These are phyloP conservation scores for Moricandia arvensis DNA, from an alignment of 345 rosid genomes.

Conservation along the genomic window DNA sequence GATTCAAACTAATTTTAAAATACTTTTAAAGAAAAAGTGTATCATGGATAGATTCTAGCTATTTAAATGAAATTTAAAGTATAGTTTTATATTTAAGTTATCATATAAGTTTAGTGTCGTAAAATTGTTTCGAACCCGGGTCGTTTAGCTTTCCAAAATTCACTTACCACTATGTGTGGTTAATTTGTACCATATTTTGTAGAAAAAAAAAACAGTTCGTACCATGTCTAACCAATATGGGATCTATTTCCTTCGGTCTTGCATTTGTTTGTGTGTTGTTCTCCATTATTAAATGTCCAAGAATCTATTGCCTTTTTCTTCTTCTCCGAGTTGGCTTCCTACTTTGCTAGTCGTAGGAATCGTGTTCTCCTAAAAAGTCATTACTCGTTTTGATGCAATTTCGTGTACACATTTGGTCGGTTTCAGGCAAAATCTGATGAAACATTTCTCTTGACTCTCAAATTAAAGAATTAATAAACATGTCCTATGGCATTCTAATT, in stretches of 20 bases:
- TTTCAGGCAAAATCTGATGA: background rate
- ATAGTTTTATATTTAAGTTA: too few species aligned
- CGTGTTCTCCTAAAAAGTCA: background rate
- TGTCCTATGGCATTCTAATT: background rate
- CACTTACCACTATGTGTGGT: too few species aligned
- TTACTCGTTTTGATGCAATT: constrained; percentile 1
- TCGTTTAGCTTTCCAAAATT: too few species aligned
- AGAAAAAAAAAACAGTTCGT: background rate
- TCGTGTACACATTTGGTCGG: background rate
- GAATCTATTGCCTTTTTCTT: background rate
- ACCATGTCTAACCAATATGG: background rate
- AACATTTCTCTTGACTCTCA: background rate
- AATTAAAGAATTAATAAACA: background rate
- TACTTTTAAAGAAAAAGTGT: too few species aligned
- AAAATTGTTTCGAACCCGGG: too few species aligned
- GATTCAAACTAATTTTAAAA: too few species aligned
- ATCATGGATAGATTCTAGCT: too few species aligned
- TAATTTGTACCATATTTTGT: background rate
- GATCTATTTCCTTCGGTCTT: background rate
- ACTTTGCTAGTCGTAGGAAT: background rate
- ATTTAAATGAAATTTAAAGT: too few species aligned
- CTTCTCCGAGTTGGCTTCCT: background rate
- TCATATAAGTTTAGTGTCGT: too few species aligned
- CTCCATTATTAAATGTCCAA: constrained; percentile 3
- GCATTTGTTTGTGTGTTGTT: background rate